Conservation (phyloP, 768 basidiomycete genomes). For the Leucosporidium creatinivorum region DNA sequence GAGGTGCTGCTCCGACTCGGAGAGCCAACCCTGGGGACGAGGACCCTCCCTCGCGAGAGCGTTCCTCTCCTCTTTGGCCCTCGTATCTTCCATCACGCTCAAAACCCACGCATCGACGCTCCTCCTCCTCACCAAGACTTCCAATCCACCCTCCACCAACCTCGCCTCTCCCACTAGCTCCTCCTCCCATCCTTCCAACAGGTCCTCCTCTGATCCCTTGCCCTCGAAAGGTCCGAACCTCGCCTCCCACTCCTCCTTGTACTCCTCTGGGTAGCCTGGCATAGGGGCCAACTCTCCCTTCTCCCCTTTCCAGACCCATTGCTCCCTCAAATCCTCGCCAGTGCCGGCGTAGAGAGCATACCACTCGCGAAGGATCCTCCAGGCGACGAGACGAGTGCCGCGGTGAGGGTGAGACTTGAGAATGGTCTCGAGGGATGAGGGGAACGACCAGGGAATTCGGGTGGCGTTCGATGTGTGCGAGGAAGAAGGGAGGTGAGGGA, state of each 20-base stretch:
- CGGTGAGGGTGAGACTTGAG: conserved; percentile 32
- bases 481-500: conserved; percentile 29
- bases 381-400: conserved; percentile 35
- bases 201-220: conserved; percentile 59
- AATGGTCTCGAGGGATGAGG: conserved; percentile 15
- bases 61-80: conserved; percentile 53
- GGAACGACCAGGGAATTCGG: conserved; percentile 24
- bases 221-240: conserved; percentile 60
- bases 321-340: conserved; percentile 38
- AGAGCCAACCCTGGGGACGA: not conserved
- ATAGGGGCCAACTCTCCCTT: conserved; percentile 35
- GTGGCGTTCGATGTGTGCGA: conserved; percentile 5
- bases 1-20: not conserved
- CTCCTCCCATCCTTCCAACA: conserved; percentile 49
- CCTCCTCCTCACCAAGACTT: conserved; percentile 51
- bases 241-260: conserved; percentile 68
- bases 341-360: conserved; percentile 27
- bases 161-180: conserved; percentile 37
- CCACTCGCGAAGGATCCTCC: conserved; percentile 32
- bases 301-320: conserved; percentile 37
- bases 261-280: conserved; percentile 64
- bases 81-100: conserved; percentile 59
- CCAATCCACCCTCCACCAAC: conserved; percentile 47
- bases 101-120: conserved; percentile 73
- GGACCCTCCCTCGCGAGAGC: conserved; percentile 38